Conservation (phyloP, 768 basidiomycete genomes). For the Pisolithus microcarpus region DNA sequence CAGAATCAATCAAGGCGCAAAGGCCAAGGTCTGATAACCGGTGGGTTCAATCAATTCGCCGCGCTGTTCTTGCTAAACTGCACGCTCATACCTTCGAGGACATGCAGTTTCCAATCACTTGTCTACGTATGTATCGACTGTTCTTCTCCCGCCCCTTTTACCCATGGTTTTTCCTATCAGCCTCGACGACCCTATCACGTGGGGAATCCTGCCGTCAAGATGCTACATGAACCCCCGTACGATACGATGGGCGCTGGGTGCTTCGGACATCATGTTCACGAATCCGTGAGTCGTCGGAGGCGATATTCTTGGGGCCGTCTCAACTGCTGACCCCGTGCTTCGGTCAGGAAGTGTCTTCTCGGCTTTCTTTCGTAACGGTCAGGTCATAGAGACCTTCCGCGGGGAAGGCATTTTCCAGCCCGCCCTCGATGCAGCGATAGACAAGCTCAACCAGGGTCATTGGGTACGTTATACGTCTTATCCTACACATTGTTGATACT, state of each 20-base stretch:
- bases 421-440: constrained; percentile 77
- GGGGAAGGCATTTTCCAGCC: constrained; percentile 87
- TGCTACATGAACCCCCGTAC: constrained; percentile 52
- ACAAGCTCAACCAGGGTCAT: constrained; percentile 69
- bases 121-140: constrained; percentile 61
- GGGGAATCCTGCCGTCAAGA: constrained; percentile 72
- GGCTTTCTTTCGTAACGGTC: constrained; percentile 80
- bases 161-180: constrained; percentile 29
- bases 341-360: constrained; percentile 62
- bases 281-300: constrained; percentile 58
- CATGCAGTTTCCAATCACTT: constrained; percentile 83
- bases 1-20: constrained; percentile 34
- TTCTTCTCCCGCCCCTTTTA: constrained; percentile 5
- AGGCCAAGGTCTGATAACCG: constrained; percentile 67
- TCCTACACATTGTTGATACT: neutral
- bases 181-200: constrained; percentile 77
- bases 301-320: neutral
- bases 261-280: constrained; percentile 91
- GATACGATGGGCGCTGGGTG: constrained; percentile 89
- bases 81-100: neutral
- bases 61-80: neutral
- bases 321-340: constrained; percentile 11
- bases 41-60: constrained; percentile 33
- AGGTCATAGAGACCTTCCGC: constrained; percentile 87
- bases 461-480: constrained; percentile 58